Percentiles rank a stretch among this genome's conserved stretches.
phyloP scores from a whole-genome alignment of 2,329 filamentous ascomycete species.

The Acephala macrosclerotiorum region DNA sequence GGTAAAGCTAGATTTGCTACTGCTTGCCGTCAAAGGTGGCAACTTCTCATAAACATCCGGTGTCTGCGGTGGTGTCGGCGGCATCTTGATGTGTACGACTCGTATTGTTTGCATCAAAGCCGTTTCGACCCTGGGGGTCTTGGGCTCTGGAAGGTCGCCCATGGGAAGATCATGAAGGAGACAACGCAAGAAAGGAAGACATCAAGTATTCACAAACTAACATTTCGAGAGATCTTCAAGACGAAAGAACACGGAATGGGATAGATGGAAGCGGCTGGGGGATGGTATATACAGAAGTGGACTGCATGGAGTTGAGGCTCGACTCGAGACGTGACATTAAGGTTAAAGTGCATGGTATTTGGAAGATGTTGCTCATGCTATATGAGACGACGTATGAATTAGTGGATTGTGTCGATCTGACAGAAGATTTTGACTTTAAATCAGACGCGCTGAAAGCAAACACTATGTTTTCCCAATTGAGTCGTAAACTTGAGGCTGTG shows the following conservation, averaged over 20 bases:
- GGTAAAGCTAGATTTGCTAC: background rate
- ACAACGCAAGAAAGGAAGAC: background rate
- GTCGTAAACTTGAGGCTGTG: background rate
- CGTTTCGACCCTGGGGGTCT: slow-evolving; percentile 7
- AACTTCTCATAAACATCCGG: background rate
- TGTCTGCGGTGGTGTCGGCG: background rate
- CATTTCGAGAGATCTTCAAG: background rate
- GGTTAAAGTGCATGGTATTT: slow-evolving; percentile 2
- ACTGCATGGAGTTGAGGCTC: slow-evolving; percentile 6
- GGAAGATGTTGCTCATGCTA: background rate
- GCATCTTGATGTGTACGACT: background rate
- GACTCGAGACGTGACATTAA: slow-evolving; percentile 10
- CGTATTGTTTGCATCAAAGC: slow-evolving; percentile 6
- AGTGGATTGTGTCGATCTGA: background rate
- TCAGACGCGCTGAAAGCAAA: background rate
- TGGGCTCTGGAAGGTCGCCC: background rate
- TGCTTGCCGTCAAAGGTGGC: background rate
- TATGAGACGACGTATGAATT: slow-evolving; percentile 4
- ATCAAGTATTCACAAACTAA: slow-evolving; percentile 7
- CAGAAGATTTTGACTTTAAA: background rate
- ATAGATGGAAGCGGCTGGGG: slow-evolving; percentile 2
- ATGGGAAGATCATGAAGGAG: background rate
- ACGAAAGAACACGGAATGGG: background rate
- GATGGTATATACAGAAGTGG: slow-evolving; percentile 1
- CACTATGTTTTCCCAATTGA: background rate